Evolutionary conservation across 2,329 filamentous ascomycete genomes (phyloP).

Genomic region (Amauroascus niger): DNA sequence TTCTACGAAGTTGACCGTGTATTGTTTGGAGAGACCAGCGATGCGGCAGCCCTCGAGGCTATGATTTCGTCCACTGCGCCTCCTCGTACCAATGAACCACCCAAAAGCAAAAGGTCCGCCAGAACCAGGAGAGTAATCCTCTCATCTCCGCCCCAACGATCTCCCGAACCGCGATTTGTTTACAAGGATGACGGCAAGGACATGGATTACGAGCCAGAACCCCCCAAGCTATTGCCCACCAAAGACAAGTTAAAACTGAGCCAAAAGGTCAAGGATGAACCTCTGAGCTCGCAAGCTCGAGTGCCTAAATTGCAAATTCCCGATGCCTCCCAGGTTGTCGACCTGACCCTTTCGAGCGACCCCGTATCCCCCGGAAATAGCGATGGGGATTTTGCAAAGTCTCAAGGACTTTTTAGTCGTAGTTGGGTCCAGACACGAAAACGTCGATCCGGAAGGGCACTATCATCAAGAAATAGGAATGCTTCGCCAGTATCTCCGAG

Average conservation of each 20-base stretch:
- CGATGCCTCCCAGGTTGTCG: slow-evolving; percentile 24
- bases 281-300: not conserved
- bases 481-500: not conserved
- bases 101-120: not conserved
- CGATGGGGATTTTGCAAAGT: slow-evolving; percentile 25
- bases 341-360: slow-evolving; percentile 33
- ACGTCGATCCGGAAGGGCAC: not conserved
- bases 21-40: not conserved
- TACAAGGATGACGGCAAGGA: not conserved
- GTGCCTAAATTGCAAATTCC: slow-evolving; percentile 10
- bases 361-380: slow-evolving; percentile 21
- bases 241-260: not conserved
- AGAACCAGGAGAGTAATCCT: not conserved
- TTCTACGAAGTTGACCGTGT: slow-evolving; percentile 22
- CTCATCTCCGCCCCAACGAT: slow-evolving; percentile 4
- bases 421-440: slow-evolving; percentile 25
- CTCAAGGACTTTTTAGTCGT: slow-evolving; percentile 21
- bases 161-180: not conserved
- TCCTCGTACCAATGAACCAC: not conserved
- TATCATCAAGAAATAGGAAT: not conserved
- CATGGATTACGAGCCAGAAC: not conserved
- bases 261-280: slow-evolving; percentile 5
- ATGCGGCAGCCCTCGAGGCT: not conserved
- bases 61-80: slow-evolving; percentile 9
- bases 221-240: not conserved